Percentiles rank a stretch among this genome's conserved stretches.
These are phyloP conservation scores for Tagetes patula DNA, from an alignment of 129 eudicot species.

Conservation along the genomic window DNA sequence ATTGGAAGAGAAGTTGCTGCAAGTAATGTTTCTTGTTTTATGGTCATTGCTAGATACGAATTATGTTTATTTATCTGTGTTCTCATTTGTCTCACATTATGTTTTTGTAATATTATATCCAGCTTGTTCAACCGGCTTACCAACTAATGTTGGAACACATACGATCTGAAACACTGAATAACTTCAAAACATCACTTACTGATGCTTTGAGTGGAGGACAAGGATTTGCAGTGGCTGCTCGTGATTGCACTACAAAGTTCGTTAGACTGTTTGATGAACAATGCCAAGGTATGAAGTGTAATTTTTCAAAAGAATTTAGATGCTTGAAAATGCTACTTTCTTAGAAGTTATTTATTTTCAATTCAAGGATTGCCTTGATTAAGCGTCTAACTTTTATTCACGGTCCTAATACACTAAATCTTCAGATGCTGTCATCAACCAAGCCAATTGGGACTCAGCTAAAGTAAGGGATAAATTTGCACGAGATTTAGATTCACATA, in stretches of 20 bases:
- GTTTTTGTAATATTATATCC: constrained; percentile 19
- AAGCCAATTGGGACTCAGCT: constrained; percentile 72
- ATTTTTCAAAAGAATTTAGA: background rate
- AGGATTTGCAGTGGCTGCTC: constrained; percentile 69
- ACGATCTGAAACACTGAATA: constrained; percentile 56
- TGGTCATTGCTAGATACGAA: background rate
- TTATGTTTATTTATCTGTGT: background rate
- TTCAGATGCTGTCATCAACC: constrained; percentile 65
- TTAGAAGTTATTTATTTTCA: background rate
- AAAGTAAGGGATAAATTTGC: constrained; percentile 67
- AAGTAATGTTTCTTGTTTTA: constrained; percentile 46
- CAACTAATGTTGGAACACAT: constrained; percentile 70
- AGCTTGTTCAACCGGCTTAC: constrained; percentile 76
- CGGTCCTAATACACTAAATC: constrained; percentile 5
- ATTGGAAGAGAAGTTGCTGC: constrained; percentile 87
- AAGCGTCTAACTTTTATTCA: constrained; percentile 5
- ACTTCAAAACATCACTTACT: constrained; percentile 60
- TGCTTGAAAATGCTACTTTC: background rate
- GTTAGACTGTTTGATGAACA: constrained; percentile 53
- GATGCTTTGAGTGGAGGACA: constrained; percentile 63
- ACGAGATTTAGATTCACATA: constrained; percentile 70
- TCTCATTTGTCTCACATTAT: constrained; percentile 6
- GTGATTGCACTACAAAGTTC: constrained; percentile 45
- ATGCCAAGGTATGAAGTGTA: constrained; percentile 58
- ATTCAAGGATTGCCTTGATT: background rate